Base-by-base conservation (phyloP, 192 early-diverging fungal genomes). In the Linnemannia zychae region DNA sequence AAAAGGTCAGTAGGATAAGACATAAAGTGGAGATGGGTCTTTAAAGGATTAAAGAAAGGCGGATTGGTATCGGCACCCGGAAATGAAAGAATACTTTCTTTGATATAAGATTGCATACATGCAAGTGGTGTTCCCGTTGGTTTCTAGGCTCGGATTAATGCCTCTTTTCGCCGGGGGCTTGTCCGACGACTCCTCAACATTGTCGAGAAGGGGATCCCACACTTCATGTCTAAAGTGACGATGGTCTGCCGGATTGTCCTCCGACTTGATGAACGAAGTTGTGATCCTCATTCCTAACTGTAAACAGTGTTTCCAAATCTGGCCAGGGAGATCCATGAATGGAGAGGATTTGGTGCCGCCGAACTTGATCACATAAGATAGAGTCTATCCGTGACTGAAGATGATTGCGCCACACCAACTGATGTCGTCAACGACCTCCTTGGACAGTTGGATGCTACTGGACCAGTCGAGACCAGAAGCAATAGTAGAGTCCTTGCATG, bases 241-340 rank as follows among this genome's bases (percentile, higher is more conserved):
- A n/a, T 36, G 72, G 18, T 73, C 49, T 44, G 72, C 72, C 34
- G 72, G 47, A 53, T 73, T 73, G 72, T 48, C 72, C 48, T 53
- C 47, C 49, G 48, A 36, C 33, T 73, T 34, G 49, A 73, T 73
- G 48, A 50, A 73, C 72, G 47, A 34, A 28, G 52, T 53, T 31
- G 53, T 53, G 34, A 73, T 36, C 72, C 48, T 73, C 33, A 28
- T 53, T 50, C 48, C 48, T 16, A 36, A 31, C 34, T 73, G 40
- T 52, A 48, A 50, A 48, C 24, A 73, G 31, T 48, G 49, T 33
- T 24, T 36, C 48, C 72, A 73, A 9, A 53, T 73, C 72, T 73
- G 38, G 47, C 48, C 31, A 24, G 72, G 4, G 1, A 73, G 49
- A 38, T 73, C 48, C 28, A 53, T 48, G 34, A 73, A 50, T 53